Evolutionary conservation across 805 yeast genomes (phyloP), one percentile per base, ranked within the genome.

Genomic region (Starmerella bacillaris): DNA sequence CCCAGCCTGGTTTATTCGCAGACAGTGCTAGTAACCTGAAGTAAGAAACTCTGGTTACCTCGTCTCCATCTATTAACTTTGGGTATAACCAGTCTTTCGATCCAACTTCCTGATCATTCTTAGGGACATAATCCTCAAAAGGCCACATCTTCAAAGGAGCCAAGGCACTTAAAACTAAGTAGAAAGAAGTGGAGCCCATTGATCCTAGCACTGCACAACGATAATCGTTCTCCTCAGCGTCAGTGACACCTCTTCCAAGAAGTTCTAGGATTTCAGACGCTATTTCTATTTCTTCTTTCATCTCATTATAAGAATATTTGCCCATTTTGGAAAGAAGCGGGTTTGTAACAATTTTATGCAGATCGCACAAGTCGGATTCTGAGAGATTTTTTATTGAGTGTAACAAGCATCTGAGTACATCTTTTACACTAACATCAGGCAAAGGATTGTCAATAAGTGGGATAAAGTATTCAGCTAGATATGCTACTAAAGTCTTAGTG

Each of bases 21-120:
- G 72, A 37, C 22, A 78, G 44, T 0, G 78, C 58, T 4, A 74
- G 40, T 11, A 65, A 51, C 38, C 78, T 70, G 27, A 78, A 57
- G 42, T 70, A 70, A 0, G 70, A 68, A n/a, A 71, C 54, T 39
- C 71, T 60, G 21, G 60, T 54, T 27, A 55, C 56, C 4, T 39
- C 3, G 20, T 66, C 72, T 1, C 64, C 63, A n/a, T n/a, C n/a
- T n/a, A n/a, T n/a, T n/a, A n/a, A n/a, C n/a, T n/a, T n/a, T n/a
- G n/a, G n/a, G n/a, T n/a, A n/a, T n/a, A n/a, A n/a, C n/a, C n/a
- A n/a, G n/a, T n/a, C n/a, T n/a, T n/a, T n/a, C n/a, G n/a, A n/a
- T n/a, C n/a, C n/a, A n/a, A n/a, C n/a, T n/a, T n/a, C n/a, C n/a
- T n/a, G n/a, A n/a, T n/a, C n/a, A n/a, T n/a, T n/a, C n/a, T n/a